Conservation (phyloP, 2,329 filamentous ascomycete species). For the Aspergillus brunneoviolaceus region DNA sequence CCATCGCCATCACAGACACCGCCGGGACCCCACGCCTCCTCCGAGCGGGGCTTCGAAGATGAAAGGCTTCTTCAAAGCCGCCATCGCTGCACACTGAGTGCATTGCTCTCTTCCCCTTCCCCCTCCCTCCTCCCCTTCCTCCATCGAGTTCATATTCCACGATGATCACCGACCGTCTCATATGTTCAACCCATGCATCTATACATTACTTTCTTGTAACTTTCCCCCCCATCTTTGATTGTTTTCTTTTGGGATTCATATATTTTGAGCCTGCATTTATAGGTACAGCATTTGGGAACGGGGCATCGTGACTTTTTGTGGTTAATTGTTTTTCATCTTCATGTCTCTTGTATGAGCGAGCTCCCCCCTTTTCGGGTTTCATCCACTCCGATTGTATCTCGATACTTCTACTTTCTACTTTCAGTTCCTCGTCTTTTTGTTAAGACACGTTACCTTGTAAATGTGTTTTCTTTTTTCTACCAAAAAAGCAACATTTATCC, state of each 20-base stretch:
- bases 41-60: conserved; percentile 29
- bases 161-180: not conserved
- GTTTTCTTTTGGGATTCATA: not conserved
- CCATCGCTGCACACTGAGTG: conserved; percentile 30
- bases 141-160: not conserved
- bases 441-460: not conserved
- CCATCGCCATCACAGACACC: conserved; percentile 29
- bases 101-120: not conserved
- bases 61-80: conserved; percentile 31
- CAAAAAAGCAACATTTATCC: not conserved
- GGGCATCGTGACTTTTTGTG: conserved; percentile 2
- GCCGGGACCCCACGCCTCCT: conserved; percentile 30
- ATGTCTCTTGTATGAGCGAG: not conserved
- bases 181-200: not conserved
- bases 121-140: not conserved
- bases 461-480: not conserved
- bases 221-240: not conserved
- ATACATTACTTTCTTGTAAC: conserved; percentile 2
- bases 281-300: conserved; percentile 3
- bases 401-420: not conserved
- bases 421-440: not conserved
- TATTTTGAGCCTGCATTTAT: conserved; percentile 3
- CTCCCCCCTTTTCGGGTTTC: not conserved
- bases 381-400: not conserved
- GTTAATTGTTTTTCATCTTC: not conserved